phyloP scores from a whole-genome alignment of 2,329 filamentous ascomycete species.

The Akanthomyces muscarius region DNA sequence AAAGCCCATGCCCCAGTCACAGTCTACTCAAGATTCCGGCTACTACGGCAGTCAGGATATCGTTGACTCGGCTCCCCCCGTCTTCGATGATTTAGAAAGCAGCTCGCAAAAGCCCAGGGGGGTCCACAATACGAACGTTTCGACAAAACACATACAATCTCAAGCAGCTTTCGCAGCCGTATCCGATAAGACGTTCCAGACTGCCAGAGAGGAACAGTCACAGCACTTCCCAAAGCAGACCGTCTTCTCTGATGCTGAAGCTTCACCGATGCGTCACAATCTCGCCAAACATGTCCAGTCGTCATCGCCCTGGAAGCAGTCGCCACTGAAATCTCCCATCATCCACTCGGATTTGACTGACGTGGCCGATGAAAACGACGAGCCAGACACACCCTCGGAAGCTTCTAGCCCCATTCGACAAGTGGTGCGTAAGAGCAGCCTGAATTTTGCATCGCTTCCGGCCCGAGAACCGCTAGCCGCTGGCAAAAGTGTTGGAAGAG shows the following conservation, averaged over 20 bases:
- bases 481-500: constrained; percentile 77
- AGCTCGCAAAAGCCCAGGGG: neutral
- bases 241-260: constrained; percentile 10
- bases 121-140: constrained; percentile 16
- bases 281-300: constrained; percentile 9
- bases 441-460: constrained; percentile 90
- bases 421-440: constrained; percentile 83
- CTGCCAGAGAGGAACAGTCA: constrained; percentile 43
- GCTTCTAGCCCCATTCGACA: constrained; percentile 71
- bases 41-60: constrained; percentile 64
- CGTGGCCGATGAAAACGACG: constrained; percentile 31
- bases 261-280: constrained; percentile 5
- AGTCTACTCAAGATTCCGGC: constrained; percentile 54
- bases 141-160: constrained; percentile 24
- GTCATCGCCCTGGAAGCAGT: constrained; percentile 13
- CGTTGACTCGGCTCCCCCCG: constrained; percentile 26
- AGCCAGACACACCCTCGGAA: constrained; percentile 55
- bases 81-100: constrained; percentile 19
- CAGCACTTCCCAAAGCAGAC: constrained; percentile 3
- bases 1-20: constrained; percentile 23
- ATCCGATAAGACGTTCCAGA: constrained; percentile 38
- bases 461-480: constrained; percentile 80
- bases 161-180: constrained; percentile 29
- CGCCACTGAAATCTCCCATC: constrained; percentile 11
- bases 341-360: constrained; percentile 32